These are phyloP conservation scores for Rehmannia glutinosa DNA, from an alignment of 257 asterid genomes.

Conservation along the genomic window DNA sequence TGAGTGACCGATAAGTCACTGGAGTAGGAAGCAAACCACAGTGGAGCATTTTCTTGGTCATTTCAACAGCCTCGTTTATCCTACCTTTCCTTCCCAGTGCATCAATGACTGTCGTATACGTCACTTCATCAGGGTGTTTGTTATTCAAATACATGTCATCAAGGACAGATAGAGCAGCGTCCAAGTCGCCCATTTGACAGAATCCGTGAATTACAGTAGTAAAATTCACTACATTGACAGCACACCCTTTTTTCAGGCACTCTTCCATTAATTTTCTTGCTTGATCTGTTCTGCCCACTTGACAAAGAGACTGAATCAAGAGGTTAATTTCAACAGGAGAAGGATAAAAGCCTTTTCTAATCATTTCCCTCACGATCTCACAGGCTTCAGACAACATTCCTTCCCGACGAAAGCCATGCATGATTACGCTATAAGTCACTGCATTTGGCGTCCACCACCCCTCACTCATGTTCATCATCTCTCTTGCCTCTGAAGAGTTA, in stretches of 20 bases:
- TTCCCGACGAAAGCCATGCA: conserved; percentile 93
- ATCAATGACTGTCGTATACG: conserved; percentile 62
- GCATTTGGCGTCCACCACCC: conserved; percentile 92
- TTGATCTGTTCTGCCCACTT: conserved; percentile 39
- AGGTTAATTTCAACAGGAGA: conserved; percentile 81
- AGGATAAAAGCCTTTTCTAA: conserved; percentile 61
- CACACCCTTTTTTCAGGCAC: conserved; percentile 78
- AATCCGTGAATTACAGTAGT: conserved; percentile 86
- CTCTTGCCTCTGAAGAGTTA: conserved; percentile 72
- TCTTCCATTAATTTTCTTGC: conserved; percentile 75
- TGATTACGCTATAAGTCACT: conserved; percentile 72
- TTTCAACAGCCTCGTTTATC: conserved; percentile 61
- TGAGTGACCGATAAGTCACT: conserved; percentile 72
- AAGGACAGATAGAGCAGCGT: conserved; percentile 80
- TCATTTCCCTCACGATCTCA: conserved; percentile 68
- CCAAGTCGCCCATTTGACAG: conserved; percentile 68
- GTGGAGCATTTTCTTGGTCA: conserved; percentile 74
- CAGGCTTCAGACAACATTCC: conserved; percentile 79
- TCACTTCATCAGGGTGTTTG: conserved; percentile 86
- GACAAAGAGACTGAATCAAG: conserved; percentile 70
- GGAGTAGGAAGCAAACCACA: conserved; percentile 79
- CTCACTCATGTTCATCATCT: conserved; percentile 74
- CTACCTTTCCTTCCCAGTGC: conserved; percentile 67
- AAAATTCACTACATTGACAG: conserved; percentile 80
- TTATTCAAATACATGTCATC: conserved; percentile 89